Evolutionary conservation across 2,329 filamentous ascomycete species (phyloP).

Genomic region (Trichoderma brevicompactum): DNA sequence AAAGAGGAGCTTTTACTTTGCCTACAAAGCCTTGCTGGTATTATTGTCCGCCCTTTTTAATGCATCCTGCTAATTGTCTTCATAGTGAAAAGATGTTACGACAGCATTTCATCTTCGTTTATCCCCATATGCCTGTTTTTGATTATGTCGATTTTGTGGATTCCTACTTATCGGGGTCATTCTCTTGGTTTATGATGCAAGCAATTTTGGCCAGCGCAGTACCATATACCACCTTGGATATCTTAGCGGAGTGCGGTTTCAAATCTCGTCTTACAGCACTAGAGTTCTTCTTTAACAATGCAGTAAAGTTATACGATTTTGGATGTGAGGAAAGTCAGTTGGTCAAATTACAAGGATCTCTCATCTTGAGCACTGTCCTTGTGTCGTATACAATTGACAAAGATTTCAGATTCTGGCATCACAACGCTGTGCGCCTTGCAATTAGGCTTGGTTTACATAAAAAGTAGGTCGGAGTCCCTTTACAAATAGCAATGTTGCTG

Average conservation of each 20-base stretch:
- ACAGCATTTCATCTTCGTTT: neutral
- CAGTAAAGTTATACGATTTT: slow-evolving; percentile 3
- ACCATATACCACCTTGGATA: neutral
- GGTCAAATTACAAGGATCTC: neutral
- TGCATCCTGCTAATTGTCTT: neutral
- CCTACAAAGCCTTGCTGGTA: neutral
- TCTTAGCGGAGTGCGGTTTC: neutral
- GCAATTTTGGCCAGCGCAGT: neutral
- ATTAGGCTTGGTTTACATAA: slow-evolving; percentile 4
- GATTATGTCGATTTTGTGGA: neutral
- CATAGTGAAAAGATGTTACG: neutral
- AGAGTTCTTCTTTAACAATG: neutral
- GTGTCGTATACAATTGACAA: slow-evolving; percentile 1
- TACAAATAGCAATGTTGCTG: neutral
- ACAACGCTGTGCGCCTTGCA: slow-evolving; percentile 3
- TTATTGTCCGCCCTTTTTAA: neutral
- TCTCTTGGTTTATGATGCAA: slow-evolving; percentile 10
- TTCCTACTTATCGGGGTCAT: neutral
- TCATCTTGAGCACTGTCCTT: neutral
- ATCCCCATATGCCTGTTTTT: neutral
- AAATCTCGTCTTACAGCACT: neutral
- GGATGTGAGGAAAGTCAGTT: neutral
- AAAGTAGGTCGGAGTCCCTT: neutral
- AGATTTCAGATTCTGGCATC: slow-evolving; percentile 2
- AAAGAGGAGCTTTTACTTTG: neutral